Conservation (phyloP, 208 protist species). For the Leishmania lainsoni region DNA sequence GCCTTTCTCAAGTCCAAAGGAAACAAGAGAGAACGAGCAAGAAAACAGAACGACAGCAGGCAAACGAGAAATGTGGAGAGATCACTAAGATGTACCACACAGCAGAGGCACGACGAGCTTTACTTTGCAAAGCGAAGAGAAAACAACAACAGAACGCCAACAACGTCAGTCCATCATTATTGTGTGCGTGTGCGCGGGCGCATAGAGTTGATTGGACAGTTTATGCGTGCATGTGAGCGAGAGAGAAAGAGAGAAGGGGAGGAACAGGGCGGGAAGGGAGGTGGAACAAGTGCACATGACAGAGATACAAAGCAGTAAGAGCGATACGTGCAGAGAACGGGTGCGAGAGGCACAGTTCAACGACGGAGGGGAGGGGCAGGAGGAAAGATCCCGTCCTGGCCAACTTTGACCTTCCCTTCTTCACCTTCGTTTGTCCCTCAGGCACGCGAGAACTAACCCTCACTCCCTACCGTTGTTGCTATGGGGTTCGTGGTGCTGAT, state of each 20-base stretch:
- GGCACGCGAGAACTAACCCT: no score
- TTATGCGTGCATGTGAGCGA: background rate
- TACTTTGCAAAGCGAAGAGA: background rate
- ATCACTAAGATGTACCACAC: background rate
- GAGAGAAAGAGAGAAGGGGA: background rate
- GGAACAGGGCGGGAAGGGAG: background rate
- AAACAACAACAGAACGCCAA: background rate
- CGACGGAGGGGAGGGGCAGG: no score
- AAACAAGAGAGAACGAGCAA: background rate
- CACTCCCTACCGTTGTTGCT: no score
- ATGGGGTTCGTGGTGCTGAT: no score
- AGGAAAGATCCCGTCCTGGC: no score
- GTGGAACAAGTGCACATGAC: no score
- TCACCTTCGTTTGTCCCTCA: no score
- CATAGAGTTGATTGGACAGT: no score
- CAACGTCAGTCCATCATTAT: background rate
- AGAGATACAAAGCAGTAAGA: no score
- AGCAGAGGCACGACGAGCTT: background rate
- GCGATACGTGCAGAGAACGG: no score
- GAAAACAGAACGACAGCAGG: background rate
- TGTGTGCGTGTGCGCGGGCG: background rate
- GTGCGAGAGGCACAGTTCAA: no score
- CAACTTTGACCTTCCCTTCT: no score
- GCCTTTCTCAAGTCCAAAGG: background rate
- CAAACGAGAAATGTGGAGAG: background rate